Percentiles rank a stretch among this genome's conserved stretches.
These are phyloP conservation scores for Blepharisma undulans DNA, from an alignment of 169 alveolate genomes.

Conservation along the genomic window DNA sequence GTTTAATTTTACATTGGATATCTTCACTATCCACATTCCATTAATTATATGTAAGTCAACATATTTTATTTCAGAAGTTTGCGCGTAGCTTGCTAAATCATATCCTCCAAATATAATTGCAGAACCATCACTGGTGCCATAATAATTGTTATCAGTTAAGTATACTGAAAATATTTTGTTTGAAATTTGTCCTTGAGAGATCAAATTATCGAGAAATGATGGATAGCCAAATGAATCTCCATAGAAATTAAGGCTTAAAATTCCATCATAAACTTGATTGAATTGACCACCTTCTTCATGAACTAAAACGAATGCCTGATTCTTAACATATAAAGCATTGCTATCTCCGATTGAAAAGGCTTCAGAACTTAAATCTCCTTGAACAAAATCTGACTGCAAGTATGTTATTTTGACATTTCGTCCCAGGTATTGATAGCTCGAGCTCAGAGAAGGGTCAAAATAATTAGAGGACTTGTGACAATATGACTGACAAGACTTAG, in stretches of 20 bases:
- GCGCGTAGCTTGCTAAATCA: background rate
- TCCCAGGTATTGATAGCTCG: conserved; percentile 23
- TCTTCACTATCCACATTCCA: background rate
- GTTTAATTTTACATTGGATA: background rate
- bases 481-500: conserved; percentile 41
- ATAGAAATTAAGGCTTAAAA: conserved; percentile 36
- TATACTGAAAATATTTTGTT: conserved; percentile 48
- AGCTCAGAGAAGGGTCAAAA: conserved; percentile 31
- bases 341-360: conserved; percentile 38
- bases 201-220: conserved; percentile 40
- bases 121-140: background rate
- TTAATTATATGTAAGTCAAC: background rate
- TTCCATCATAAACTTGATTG: conserved; percentile 5
- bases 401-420: conserved; percentile 37
- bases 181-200: conserved; percentile 22
- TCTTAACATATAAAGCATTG: background rate
- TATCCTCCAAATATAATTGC: background rate
- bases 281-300: conserved; percentile 44
- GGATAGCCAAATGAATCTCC: background rate
- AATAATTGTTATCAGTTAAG: background rate
- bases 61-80: background rate
- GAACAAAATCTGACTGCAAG: conserved; percentile 42
- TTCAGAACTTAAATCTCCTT: conserved; percentile 49
- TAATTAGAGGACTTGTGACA: conserved; percentile 40
- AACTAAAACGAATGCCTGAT: conserved; percentile 50